Evolutionary conservation across 257 asterid species (phyloP), one percentile per base, ranked within the genome.

Genomic region (Coffea eugenioides): DNA sequence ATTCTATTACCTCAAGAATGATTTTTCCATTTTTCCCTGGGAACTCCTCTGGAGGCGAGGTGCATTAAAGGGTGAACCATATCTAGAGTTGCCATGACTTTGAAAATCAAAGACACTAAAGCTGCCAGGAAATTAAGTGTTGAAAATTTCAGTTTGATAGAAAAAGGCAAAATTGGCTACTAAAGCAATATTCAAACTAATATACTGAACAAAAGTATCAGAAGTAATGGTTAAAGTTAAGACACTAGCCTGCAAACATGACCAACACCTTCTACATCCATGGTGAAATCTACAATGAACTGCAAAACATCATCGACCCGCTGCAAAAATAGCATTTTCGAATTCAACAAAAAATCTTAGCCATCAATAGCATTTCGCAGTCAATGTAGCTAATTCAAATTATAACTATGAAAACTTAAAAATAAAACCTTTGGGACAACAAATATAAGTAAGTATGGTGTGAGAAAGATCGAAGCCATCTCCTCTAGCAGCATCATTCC

Each of bases 1-100:
- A 62, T 27, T 11, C 36, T 59, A 75, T 5, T 90, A 96, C 99
- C 99, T 92, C 85, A 96, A 80, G 87, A 90, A 94, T 16, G 99
- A 96, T 83, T 96, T 96, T 77, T 96, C 99, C 97, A 96, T 88
- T 88, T 96, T 96, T 73, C 99, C 99, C 85, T 96, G 99, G 45
- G 97, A 92, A 85, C 99, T 96, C 89, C 98, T 91, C 86, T 83
- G 89, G 25, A 78, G 77, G 52, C 84, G 82, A 74, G 88, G 77
- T 16, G 95, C 80, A 85, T 87, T 85, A 77, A 82, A 91, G 15
- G 96, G 96, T 0, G 99, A 92, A 66, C 92, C 98, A 68, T 96
- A 96, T 84, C 86, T 88, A 77, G 69, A 81, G 85, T 96, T 96
- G 45, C 99, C 99, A 65, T 96, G 97, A 41, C 83, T 88, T 80